Base-by-base conservation (phyloP, 495 filamentous ascomycete genomes). In the Neurospora sp. region DNA sequence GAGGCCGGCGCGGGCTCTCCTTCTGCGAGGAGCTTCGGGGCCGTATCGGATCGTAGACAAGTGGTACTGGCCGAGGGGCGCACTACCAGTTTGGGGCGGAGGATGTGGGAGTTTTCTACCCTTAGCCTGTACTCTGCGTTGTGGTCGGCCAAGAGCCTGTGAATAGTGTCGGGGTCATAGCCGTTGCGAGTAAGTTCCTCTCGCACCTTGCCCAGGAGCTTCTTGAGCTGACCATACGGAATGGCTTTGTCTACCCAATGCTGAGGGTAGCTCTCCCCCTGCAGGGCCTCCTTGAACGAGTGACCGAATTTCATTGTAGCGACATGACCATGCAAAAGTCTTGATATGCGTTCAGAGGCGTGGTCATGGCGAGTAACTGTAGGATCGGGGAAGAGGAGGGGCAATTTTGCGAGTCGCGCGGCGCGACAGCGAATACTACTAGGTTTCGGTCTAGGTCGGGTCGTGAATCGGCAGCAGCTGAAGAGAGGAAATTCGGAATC, bases 221-320 rank as follows among this genome's bases (percentile, higher is more conserved):
- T 93, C 79, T 93, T 93, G 71, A 93, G 87, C 75, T 91, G 86
- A 41, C 87, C 83, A 78, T 93, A 93, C 68, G 89, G 89, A 72
- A 93, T 90, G 20, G 91, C 91, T 59, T 85, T 87, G 18, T 89
- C 85, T 6, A 91, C 85, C 91, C 91, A 93, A 76, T 89, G 86
- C 42, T 84, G 82, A 0, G 91, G 91, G 78, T 87, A 89, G 74
- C 78, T 84, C 73, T 89, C 88, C 72, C 80, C 83, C 70, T 84
- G 76, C 41, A 93, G 82, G 69, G 84, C 83, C 75, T 88, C 84
- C 72, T 87, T 83, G 77, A 90, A 92, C 48, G 87, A 84, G 74
- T 89, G 90, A n/a, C 87, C 90, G 81, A 93, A 93, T 83, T 93
- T 93, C 91, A 93, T 93, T 68, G 76, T 70, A 71, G 68, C 41